These are phyloP conservation scores for Pyrenophora graminea DNA, from an alignment of 2,329 filamentous ascomycete species.

Conservation along the genomic window DNA sequence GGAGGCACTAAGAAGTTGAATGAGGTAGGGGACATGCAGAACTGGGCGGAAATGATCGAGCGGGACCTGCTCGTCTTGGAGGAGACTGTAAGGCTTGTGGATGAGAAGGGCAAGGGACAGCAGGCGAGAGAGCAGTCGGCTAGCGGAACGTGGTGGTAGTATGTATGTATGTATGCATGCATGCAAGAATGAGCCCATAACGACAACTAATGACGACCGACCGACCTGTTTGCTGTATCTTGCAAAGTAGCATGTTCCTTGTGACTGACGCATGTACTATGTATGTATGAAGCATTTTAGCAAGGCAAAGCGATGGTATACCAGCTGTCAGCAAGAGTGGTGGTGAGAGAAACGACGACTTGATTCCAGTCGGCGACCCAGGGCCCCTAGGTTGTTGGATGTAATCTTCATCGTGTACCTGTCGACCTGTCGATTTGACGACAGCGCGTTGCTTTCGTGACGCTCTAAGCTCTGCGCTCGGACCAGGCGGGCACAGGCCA, in stretches of 20 bases:
- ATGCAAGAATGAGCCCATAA: not conserved
- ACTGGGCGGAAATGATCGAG: constrained; percentile 82
- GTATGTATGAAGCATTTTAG: no score
- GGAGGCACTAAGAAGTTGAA: constrained; percentile 69
- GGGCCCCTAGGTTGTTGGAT: no score
- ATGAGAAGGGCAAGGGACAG: constrained; percentile 23
- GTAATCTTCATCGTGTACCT: no score
- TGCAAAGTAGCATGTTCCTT: no score
- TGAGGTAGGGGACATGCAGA: constrained; percentile 80
- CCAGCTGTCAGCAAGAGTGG: no score
- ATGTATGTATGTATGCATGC: not conserved
- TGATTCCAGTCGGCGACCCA: no score
- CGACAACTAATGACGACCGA: no score
- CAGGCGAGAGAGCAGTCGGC: constrained; percentile 26
- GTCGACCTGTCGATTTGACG: not conserved
- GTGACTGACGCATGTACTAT: no score
- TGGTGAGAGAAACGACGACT: not conserved
- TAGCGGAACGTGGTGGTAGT: constrained; percentile 36
- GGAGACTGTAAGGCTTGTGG: constrained; percentile 46
- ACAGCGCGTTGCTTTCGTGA: constrained; percentile 21
- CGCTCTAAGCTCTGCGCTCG: constrained; percentile 10
- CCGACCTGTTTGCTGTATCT: no score
- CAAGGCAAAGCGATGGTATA: no score
- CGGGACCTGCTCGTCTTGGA: constrained; percentile 48
- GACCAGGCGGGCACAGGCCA: constrained; percentile 13